phyloP scores from a whole-genome alignment of 2,329 filamentous ascomycete genomes.

The Hymenoscyphus linearis region DNA sequence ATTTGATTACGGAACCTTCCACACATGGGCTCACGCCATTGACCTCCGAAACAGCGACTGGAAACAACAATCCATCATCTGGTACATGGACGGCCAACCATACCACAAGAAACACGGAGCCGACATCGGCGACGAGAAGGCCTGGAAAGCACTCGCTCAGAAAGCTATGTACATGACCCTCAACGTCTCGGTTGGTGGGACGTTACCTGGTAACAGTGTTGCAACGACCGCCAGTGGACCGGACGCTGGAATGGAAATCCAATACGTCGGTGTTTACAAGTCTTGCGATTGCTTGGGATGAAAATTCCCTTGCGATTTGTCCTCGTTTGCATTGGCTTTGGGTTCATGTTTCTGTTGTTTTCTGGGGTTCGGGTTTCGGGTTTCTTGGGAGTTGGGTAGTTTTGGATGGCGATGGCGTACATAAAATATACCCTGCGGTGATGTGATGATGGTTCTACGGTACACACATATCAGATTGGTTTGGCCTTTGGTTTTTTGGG shows the following conservation, averaged over 20 bases:
- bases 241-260: conserved; percentile 21
- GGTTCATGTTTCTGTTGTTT: background rate
- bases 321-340: too few relatives aligned
- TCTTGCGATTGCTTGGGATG: background rate
- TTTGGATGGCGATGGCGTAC: background rate
- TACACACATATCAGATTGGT: background rate
- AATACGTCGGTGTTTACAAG: conserved; percentile 22
- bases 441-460: background rate
- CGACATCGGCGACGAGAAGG: conserved; percentile 15
- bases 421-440: background rate
- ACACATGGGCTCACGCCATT: conserved; percentile 23
- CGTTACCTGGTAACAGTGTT: conserved; percentile 13
- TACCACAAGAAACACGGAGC: conserved; percentile 14
- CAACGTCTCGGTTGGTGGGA: conserved; percentile 23
- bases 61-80: conserved; percentile 22
- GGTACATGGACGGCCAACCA: conserved; percentile 20
- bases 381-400: background rate
- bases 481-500: too few relatives aligned
- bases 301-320: background rate
- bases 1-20: conserved; percentile 16
- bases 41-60: conserved; percentile 18
- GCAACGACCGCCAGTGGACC: conserved; percentile 14
- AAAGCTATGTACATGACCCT: conserved; percentile 15
- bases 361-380: background rate
- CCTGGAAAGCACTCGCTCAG: conserved; percentile 14